Evolutionary conservation across 2,329 filamentous ascomycete genomes (phyloP).

Genomic region (Ophiostoma piceae): DNA sequence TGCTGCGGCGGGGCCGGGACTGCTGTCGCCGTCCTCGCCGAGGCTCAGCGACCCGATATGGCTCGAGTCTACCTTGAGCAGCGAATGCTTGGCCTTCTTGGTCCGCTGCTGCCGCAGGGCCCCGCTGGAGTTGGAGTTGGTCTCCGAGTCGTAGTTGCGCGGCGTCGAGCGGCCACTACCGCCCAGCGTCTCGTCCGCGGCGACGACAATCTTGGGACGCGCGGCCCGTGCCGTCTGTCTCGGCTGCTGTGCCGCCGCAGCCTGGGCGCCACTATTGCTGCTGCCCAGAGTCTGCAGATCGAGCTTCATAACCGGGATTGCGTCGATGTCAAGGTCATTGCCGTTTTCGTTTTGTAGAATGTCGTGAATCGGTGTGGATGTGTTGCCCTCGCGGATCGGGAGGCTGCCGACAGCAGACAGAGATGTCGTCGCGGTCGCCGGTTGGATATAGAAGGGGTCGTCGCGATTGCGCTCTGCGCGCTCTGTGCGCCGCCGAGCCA

Average conservation of each 20-base stretch:
- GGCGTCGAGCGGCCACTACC: constrained; percentile 40
- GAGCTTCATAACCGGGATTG: constrained; percentile 92
- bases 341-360: constrained; percentile 69
- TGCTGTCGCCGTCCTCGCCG: constrained; percentile 42
- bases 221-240: constrained; percentile 25
- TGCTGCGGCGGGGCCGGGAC: constrained; percentile 27
- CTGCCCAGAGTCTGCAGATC: constrained; percentile 58
- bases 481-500: constrained; percentile 69
- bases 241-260: not conserved
- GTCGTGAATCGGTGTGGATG: constrained; percentile 72
- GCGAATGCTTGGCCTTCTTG: constrained; percentile 48
- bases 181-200: constrained; percentile 67
- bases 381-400: constrained; percentile 34
- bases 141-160: constrained; percentile 51
- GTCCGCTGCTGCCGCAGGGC: constrained; percentile 39
- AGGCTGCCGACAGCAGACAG: constrained; percentile 31
- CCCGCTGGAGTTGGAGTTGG: constrained; percentile 39
- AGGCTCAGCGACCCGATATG: constrained; percentile 69
- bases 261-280: constrained; percentile 7
- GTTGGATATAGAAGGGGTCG: constrained; percentile 86
- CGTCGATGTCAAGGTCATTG: constrained; percentile 80
- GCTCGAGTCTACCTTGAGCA: constrained; percentile 84
- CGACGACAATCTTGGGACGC: constrained; percentile 60
- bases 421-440: constrained; percentile 29
- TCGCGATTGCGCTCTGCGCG: constrained; percentile 78